phyloP scores from a whole-genome alignment of 306 rosid genomes.

The Oemleria cerasiformis region DNA sequence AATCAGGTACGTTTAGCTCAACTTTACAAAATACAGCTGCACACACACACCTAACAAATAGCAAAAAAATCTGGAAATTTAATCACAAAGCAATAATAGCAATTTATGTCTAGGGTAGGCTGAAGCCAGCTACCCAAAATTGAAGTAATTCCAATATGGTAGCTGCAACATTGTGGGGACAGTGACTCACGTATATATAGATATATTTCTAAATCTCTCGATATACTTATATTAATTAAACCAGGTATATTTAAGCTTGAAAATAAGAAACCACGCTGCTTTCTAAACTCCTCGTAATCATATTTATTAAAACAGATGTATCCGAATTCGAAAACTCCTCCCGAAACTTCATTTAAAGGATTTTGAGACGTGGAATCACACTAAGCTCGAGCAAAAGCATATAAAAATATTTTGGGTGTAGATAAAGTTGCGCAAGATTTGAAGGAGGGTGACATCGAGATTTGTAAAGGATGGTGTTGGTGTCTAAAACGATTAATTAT shows the following conservation, averaged over 20 bases:
- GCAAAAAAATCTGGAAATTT: background rate
- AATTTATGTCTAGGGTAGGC: conserved; percentile 2
- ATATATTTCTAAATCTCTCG: background rate
- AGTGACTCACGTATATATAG: background rate
- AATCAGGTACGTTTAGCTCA: background rate
- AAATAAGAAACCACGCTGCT: too few relatives aligned
- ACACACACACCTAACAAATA: background rate
- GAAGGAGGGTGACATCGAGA: conserved; percentile 42
- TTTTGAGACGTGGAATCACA: conserved; percentile 35
- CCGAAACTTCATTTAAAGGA: too few relatives aligned
- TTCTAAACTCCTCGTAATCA: too few relatives aligned
- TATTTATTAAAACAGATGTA: too few relatives aligned
- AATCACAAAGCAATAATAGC: conserved; percentile 9
- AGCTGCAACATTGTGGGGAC: conserved; percentile 1
- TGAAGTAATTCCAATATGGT: background rate
- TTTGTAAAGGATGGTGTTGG: conserved; percentile 23
- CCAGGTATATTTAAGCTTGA: too few relatives aligned
- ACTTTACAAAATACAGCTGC: background rate
- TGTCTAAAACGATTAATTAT: background rate
- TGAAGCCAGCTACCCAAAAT: conserved; percentile 15
- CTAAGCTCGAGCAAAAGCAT: conserved; percentile 19
- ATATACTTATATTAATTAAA: too few relatives aligned
- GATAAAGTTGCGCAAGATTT: conserved; percentile 20
- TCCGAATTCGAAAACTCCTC: too few relatives aligned
- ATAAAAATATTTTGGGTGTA: conserved; percentile 18